A percentile compares a stretch with the other conserved stretches of the same genome.
These are phyloP conservation scores for Kwoniella mangroviensis DNA, from an alignment of 768 basidiomycete species.

Conservation along the genomic window DNA sequence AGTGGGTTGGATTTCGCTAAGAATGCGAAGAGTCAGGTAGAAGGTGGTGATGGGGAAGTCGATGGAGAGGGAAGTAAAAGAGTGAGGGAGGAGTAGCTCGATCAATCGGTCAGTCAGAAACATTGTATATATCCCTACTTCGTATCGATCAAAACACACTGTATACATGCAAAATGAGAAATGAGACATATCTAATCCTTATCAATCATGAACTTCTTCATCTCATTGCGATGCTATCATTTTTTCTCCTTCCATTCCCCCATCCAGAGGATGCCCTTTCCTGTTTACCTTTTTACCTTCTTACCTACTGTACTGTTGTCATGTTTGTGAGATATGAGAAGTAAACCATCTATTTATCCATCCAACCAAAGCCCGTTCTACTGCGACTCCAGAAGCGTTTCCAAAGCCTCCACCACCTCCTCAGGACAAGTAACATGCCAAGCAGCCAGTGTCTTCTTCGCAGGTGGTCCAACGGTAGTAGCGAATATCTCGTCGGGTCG, in stretches of 20 bases:
- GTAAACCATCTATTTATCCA: background rate
- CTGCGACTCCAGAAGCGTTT: conserved; percentile 35
- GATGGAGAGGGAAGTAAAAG: conserved; percentile 16
- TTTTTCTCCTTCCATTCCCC: background rate
- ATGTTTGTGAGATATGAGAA: no score
- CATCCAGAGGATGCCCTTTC: background rate
- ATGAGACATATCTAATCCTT: background rate
- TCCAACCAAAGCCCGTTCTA: background rate
- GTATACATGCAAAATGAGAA: conserved; percentile 9
- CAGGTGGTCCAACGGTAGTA: conserved; percentile 85
- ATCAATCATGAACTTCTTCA: no score
- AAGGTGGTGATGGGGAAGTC: conserved; percentile 6
- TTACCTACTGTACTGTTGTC: background rate
- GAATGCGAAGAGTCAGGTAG: conserved; percentile 21
- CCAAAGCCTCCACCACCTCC: conserved; percentile 81
- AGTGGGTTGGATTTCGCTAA: conserved; percentile 60
- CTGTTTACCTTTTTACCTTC: background rate
- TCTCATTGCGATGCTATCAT: no score
- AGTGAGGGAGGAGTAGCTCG: conserved; percentile 13
- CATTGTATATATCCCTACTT: background rate
- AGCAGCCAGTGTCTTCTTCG: conserved; percentile 82
- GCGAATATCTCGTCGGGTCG: conserved; percentile 78
- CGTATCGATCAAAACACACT: background rate
- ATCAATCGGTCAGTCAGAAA: background rate
- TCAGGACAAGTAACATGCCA: conserved; percentile 91